phyloP scores from a whole-genome alignment of 164 flowering plant species.

The Piper longum region DNA sequence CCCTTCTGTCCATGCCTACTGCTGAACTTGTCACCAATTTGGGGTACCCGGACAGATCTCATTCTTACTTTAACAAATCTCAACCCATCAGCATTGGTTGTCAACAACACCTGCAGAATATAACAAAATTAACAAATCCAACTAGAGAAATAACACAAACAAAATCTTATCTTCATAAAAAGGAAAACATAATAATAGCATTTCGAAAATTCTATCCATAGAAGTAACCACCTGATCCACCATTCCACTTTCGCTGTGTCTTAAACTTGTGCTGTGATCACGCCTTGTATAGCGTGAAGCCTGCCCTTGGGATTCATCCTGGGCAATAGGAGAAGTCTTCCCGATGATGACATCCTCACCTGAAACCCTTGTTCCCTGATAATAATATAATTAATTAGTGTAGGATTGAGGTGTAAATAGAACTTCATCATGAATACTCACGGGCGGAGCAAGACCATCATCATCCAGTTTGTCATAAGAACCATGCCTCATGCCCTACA shows the following conservation, averaged over 20 bases:
- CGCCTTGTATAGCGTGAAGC: constrained; percentile 66
- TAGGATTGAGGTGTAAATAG: neutral
- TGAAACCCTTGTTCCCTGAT: constrained; percentile 82
- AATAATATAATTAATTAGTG: neutral
- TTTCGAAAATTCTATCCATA: neutral
- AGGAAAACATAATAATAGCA: neutral
- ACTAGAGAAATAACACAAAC: neutral
- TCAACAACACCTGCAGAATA: constrained; percentile 54
- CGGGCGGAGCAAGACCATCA: constrained; percentile 98
- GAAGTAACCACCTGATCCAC: constrained; percentile 11
- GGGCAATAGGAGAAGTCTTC: constrained; percentile 86
- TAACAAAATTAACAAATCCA: neutral
- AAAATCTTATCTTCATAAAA: neutral
- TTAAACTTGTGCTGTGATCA: constrained; percentile 92
- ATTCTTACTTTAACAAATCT: constrained; percentile 92
- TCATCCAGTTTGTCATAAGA: constrained; percentile 97
- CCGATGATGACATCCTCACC: constrained; percentile 99
- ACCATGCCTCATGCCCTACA: constrained; percentile 96
- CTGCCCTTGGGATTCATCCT: constrained; percentile 81
- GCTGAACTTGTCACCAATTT: constrained; percentile 94
- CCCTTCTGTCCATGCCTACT: constrained; percentile 97
- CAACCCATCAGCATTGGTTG: constrained; percentile 96
- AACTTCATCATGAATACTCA: constrained; percentile 18
- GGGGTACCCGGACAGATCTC: constrained; percentile 92
- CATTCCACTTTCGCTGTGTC: constrained; percentile 96